phyloP scores from a whole-genome alignment of 345 rosid species.

The Ceriops zippeliana region DNA sequence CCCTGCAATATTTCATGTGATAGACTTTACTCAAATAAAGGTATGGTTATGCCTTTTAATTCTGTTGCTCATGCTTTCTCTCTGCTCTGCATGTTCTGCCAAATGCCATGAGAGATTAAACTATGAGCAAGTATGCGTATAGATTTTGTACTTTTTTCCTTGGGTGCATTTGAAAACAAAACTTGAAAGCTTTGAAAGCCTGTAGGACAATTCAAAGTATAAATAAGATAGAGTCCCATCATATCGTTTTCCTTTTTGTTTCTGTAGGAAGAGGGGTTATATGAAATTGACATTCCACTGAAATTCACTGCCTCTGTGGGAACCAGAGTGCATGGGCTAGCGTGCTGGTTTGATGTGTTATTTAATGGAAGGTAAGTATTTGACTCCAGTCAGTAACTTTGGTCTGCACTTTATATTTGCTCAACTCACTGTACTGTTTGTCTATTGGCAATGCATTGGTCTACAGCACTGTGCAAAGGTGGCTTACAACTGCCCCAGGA shows the following conservation, averaged over 20 bases:
- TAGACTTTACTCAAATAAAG: slow-evolving; percentile 78
- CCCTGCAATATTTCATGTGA: slow-evolving; percentile 55
- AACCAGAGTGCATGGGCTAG: slow-evolving; percentile 89
- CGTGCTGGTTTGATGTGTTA: slow-evolving; percentile 97
- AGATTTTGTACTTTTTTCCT: no score
- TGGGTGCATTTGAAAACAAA: no score
- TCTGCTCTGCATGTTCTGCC: not conserved
- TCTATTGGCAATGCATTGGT: slow-evolving; percentile 12
- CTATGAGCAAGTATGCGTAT: no score
- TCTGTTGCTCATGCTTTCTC: not conserved
- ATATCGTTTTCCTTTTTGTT: not conserved
- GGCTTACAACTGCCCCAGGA: slow-evolving; percentile 98
- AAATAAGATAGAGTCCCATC: not conserved
- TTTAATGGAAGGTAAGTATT: slow-evolving; percentile 76
- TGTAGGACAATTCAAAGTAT: not conserved
- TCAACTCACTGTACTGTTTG: not conserved
- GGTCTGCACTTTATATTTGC: slow-evolving; percentile 6
- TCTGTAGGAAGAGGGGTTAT: slow-evolving; percentile 82
- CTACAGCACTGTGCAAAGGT: slow-evolving; percentile 80
- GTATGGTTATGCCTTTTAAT: slow-evolving; percentile 28
- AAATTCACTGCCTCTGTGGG: slow-evolving; percentile 80
- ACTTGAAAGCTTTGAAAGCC: no score
- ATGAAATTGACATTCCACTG: slow-evolving; percentile 85
- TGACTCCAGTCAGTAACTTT: not conserved
- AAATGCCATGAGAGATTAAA: no score